These are phyloP conservation scores for Aspergillaceae sp. DNA, from an alignment of 2,329 filamentous ascomycete species.

Conservation along the genomic window DNA sequence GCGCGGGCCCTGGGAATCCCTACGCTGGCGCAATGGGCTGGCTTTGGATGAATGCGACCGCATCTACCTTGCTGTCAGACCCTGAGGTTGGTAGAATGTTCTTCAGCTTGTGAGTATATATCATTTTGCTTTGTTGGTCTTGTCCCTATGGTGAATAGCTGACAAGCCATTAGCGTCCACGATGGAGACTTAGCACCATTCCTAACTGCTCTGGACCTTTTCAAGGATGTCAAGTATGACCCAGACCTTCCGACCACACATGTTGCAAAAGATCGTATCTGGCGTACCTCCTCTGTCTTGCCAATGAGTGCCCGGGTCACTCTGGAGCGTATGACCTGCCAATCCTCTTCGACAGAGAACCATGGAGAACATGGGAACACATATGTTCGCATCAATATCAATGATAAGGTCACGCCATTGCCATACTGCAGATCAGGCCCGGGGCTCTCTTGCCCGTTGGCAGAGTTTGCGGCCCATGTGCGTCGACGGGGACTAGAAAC, in stretches of 20 bases:
- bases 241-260: constrained; percentile 40
- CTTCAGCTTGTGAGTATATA: constrained; percentile 45
- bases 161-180: constrained; percentile 36
- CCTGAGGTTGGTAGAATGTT: constrained; percentile 42
- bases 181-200: constrained; percentile 52
- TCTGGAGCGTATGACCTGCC: constrained; percentile 46
- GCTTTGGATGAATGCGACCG: constrained; percentile 52
- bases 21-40: constrained; percentile 49
- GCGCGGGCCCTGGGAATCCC: constrained; percentile 48
- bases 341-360: constrained; percentile 7
- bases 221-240: constrained; percentile 31
- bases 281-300: constrained; percentile 48
- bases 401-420: constrained; percentile 47
- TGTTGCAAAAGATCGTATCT: constrained; percentile 38
- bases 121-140: background rate
- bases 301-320: constrained; percentile 51
- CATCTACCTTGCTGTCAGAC: constrained; percentile 38
- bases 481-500: constrained; percentile 33
- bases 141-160: background rate
- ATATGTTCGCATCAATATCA: constrained; percentile 49
- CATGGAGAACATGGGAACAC: constrained; percentile 8
- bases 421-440: constrained; percentile 41
- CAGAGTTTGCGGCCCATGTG: constrained; percentile 36
- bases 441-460: constrained; percentile 40
- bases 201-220: constrained; percentile 45